These are phyloP conservation scores for Colletotrichum sp. DNA, from an alignment of 2,329 filamentous ascomycete species.

Conservation along the genomic window DNA sequence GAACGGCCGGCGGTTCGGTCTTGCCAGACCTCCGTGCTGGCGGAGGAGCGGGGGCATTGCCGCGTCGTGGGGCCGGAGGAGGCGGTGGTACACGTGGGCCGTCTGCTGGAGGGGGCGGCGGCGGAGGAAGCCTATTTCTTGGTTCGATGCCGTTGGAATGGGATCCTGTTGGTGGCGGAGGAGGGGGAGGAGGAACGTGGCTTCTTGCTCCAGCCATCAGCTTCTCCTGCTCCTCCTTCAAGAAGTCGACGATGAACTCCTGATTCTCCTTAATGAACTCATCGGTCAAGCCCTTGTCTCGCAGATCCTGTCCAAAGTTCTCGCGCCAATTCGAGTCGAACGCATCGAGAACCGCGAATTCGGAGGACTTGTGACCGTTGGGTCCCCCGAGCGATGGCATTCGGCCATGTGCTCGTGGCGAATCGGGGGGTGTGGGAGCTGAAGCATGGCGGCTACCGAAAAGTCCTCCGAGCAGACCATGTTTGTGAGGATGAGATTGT, in stretches of 20 bases:
- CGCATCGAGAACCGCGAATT: conserved; percentile 66
- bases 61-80: conserved; percentile 39
- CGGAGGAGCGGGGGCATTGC: conserved; percentile 59
- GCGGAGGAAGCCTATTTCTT: conserved; percentile 39
- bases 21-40: conserved; percentile 66
- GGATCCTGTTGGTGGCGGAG: conserved; percentile 27
- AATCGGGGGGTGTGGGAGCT: conserved; percentile 62
- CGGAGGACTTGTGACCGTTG: conserved; percentile 54
- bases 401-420: conserved; percentile 48
- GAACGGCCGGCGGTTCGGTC: conserved; percentile 42
- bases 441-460: conserved; percentile 67
- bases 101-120: conserved; percentile 32
- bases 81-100: conserved; percentile 45
- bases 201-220: conserved; percentile 28
- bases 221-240: conserved; percentile 61
- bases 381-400: conserved; percentile 49
- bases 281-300: conserved; percentile 66
- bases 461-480: conserved; percentile 62
- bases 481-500: conserved; percentile 44
- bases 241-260: conserved; percentile 70
- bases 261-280: conserved; percentile 73
- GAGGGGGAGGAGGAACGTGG: conserved; percentile 27
- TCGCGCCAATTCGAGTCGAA: conserved; percentile 71
- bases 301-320: conserved; percentile 69
- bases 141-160: conserved; percentile 36